Percentiles rank a stretch among this genome's conserved stretches.
These are phyloP conservation scores for Withania somnifera DNA, from an alignment of 305 asterid species.

Conservation along the genomic window DNA sequence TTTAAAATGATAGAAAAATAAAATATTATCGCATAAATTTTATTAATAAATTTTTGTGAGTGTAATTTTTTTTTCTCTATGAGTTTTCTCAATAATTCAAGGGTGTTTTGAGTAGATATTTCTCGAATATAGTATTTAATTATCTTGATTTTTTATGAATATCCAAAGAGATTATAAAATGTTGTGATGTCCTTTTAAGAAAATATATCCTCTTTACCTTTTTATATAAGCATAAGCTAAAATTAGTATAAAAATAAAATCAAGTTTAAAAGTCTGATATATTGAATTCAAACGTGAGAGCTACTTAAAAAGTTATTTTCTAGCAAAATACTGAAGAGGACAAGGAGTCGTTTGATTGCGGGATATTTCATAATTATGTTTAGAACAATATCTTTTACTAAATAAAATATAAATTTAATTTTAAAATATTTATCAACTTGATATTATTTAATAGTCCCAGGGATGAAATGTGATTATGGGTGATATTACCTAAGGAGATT, in stretches of 20 bases:
- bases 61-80: background rate
- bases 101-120: too few relatives aligned
- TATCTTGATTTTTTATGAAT: background rate
- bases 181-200: background rate
- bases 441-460: too few relatives aligned
- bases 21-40: background rate
- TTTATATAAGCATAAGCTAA: background rate
- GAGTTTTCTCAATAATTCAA: too few relatives aligned
- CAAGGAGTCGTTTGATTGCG: too few relatives aligned
- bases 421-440: too few relatives aligned
- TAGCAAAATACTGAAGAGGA: too few relatives aligned
- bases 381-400: too few relatives aligned
- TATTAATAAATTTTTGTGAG: background rate
- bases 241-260: accelerated
- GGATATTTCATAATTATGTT: too few relatives aligned
- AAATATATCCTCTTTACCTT: background rate
- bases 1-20: background rate
- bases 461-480: background rate
- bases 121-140: too few relatives aligned
- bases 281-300: accelerated
- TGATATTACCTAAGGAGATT: background rate
- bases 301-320: too few relatives aligned
- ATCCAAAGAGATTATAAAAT: background rate
- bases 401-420: background rate
- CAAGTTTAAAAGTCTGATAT: background rate